Conservation (phyloP, 108 stramenopile species). For the Stephanodiscus triporus region DNA sequence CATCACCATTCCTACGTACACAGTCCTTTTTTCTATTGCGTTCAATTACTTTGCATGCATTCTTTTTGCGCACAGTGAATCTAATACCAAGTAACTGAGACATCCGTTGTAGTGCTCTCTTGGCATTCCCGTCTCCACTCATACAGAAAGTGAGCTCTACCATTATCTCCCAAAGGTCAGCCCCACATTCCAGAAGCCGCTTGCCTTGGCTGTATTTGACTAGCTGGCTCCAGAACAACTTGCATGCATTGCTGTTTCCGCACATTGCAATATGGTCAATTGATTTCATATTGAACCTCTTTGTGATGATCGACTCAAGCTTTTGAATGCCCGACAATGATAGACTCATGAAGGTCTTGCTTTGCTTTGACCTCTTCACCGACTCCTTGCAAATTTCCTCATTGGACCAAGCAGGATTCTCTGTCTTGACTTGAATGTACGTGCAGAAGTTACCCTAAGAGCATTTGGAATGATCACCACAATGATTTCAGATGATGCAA, state of each 20-base stretch:
- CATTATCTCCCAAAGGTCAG: constrained; percentile 9
- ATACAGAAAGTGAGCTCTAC: constrained; percentile 10
- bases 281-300: constrained; percentile 9
- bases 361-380: constrained; percentile 2
- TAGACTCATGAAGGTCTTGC: constrained; percentile 5
- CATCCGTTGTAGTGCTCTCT: neutral
- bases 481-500: constrained; percentile 10
- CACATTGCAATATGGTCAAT: constrained; percentile 9
- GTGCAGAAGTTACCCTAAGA: neutral
- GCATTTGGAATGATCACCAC: constrained; percentile 11
- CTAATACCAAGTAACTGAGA: neutral
- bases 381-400: neutral
- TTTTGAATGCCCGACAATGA: neutral
- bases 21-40: neutral
- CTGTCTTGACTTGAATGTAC: constrained; percentile 3
- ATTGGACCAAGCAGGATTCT: neutral
- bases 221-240: constrained; percentile 7
- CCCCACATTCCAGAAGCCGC: constrained; percentile 8
- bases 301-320: neutral
- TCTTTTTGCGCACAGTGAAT: neutral
- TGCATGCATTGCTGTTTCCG: constrained; percentile 14
- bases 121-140: neutral
- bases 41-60: neutral
- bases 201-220: constrained; percentile 16
- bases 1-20: neutral